phyloP scores from a whole-genome alignment of 768 basidiomycete species.

The Rhodosporidiobolus sp. region DNA sequence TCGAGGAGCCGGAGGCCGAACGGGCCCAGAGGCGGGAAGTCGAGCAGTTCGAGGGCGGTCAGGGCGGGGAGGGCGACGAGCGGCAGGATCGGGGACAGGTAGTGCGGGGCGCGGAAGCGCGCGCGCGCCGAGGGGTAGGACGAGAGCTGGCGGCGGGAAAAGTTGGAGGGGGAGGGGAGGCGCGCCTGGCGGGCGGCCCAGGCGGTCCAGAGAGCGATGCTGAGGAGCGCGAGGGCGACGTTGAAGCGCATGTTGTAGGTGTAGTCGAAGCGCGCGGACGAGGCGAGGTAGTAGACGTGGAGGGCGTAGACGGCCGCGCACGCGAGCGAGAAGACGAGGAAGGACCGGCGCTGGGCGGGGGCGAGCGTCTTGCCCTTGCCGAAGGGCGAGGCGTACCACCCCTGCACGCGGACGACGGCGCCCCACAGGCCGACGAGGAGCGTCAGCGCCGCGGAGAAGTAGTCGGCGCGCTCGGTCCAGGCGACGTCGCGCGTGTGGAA shows the following conservation, averaged over 20 bases:
- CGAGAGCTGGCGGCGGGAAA: conserved; percentile 28
- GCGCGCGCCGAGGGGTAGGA: conserved; percentile 54
- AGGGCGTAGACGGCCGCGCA: conserved; percentile 54
- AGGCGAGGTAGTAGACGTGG: conserved; percentile 74
- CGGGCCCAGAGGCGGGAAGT: conserved; percentile 63
- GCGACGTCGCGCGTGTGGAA: conserved; percentile 92
- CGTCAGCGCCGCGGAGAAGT: conserved; percentile 85
- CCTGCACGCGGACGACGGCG: conserved; percentile 70
- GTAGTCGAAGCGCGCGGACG: conserved; percentile 79
- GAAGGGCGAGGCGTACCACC: conserved; percentile 58
- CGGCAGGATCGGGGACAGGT: conserved; percentile 48
- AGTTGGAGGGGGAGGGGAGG: conserved; percentile 58
- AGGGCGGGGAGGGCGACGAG: conserved; percentile 69
- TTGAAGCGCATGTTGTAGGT: conserved; percentile 89
- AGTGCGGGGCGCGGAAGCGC: conserved; percentile 47
- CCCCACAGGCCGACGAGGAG: conserved; percentile 79
- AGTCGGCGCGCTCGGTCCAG: conserved; percentile 83
- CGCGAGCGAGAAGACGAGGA: conserved; percentile 40
- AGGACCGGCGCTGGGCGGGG: background rate
- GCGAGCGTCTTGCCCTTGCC: background rate
- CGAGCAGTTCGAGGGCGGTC: conserved; percentile 78
- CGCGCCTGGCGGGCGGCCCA: conserved; percentile 60
- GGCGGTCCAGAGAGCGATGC: conserved; percentile 76
- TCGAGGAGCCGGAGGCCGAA: conserved; percentile 69
- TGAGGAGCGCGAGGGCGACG: conserved; percentile 66